Evolutionary conservation across 768 basidiomycete genomes (phyloP).

Genomic region (Cystofilobasidium capitatum): DNA sequence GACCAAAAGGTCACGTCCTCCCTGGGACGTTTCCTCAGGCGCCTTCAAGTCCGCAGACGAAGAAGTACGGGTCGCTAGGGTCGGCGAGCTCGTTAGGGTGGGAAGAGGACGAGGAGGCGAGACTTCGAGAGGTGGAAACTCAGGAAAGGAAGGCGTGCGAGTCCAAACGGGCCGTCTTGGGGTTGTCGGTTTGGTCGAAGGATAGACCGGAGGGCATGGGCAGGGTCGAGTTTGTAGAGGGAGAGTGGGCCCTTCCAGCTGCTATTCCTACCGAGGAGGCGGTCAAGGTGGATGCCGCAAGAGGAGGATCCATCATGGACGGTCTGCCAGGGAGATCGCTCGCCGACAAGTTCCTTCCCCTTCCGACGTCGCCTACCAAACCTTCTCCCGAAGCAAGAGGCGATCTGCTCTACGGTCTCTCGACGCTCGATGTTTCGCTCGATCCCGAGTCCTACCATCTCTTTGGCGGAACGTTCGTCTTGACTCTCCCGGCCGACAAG

Average conservation of each 20-base stretch:
- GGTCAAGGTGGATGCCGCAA: not conserved
- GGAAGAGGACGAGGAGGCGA: not conserved
- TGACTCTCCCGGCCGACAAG: not conserved
- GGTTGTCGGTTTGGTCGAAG: not conserved
- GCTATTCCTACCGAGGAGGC: too few relatives aligned
- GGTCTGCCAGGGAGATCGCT: not conserved
- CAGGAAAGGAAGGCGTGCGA: not conserved
- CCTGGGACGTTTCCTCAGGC: not conserved
- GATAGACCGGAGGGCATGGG: not conserved
- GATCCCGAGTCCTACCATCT: constrained; percentile 7
- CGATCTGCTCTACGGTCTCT: not conserved
- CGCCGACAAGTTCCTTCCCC: not conserved
- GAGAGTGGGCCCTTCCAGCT: not conserved
- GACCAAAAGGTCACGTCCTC: not conserved
- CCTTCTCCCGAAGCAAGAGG: not conserved
- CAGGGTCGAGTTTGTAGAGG: constrained; percentile 3
- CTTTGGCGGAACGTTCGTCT: constrained; percentile 21
- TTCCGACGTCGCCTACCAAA: not conserved
- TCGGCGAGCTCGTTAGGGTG: not conserved
- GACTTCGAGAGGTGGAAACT: not conserved
- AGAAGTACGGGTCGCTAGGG: not conserved
- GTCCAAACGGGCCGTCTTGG: constrained; percentile 5
- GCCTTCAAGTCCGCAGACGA: not conserved
- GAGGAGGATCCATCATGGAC: not conserved
- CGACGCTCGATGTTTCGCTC: constrained; percentile 1